Base-by-base conservation (phyloP, 2,329 filamentous ascomycete genomes). In the Aspergillus proliferans region DNA sequence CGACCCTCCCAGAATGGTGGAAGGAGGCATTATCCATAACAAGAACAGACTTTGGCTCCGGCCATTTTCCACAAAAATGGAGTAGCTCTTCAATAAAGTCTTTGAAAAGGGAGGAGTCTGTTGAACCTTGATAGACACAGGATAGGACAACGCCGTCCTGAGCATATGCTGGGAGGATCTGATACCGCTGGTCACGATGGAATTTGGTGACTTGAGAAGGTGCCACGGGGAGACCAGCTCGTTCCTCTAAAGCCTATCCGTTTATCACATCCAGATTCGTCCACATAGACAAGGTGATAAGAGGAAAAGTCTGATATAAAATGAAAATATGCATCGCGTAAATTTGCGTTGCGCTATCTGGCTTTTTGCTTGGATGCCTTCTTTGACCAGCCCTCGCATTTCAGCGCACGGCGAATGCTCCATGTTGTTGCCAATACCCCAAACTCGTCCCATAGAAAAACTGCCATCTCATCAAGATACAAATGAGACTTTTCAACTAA, bases 281-380 rank as follows among this genome's bases (percentile, higher is more conserved):
- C n/a, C n/a, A n/a, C n/a, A n/a, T n/a, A n/a, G n/a, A n/a, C n/a
- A n/a, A n/a, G n/a, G n/a, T n/a, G n/a, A n/a, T n/a, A n/a, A n/a
- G n/a, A n/a, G n/a, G n/a, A n/a, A n/a, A n/a, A n/a, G n/a, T n/a
- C n/a, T n/a, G n/a, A n/a, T n/a, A n/a, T n/a, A n/a, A n/a, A n/a
- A n/a, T n/a, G n/a, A n/a, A n/a, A n/a, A n/a, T n/a, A n/a, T n/a
- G n/a, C n/a, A n/a, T n/a, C n/a, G n/a, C n/a, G n/a, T n/a, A n/a
- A n/a, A n/a, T n/a, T n/a, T 18, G 55, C 39, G 56, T 67, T 66
- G 21, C 52, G 59, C 54, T 21, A 2, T 69, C 58, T 49, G 34
- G 66, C 58, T 49, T 67, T 57, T 36, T 59, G 56, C 18, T 58
- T 56, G 12, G 54, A 44, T 6, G 45, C 52, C 48, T 71, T 71